Evolutionary conservation across 306 rosid genomes (phyloP).

Genomic region (Lotus japonicus): DNA sequence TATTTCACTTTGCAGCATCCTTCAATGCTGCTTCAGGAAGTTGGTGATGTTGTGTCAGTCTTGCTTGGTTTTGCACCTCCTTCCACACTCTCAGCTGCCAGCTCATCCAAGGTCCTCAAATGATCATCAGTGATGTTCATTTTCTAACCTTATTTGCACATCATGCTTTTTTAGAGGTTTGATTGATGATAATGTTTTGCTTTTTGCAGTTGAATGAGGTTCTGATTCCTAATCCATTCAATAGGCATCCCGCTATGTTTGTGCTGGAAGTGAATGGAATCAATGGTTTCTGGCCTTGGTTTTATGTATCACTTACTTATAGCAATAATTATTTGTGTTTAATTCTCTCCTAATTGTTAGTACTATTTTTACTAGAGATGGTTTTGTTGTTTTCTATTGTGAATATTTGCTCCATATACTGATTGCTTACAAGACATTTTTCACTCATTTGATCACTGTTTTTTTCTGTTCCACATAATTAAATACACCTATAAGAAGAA

Average conservation of each 20-base stretch:
- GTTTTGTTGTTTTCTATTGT: too few species aligned
- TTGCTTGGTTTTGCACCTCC: slow-evolving; percentile 90
- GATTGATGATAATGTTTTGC: slow-evolving; percentile 13
- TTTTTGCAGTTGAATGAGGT: slow-evolving; percentile 74
- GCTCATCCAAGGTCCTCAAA: slow-evolving; percentile 74
- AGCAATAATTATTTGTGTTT: too few species aligned
- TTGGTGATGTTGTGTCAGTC: slow-evolving; percentile 71
- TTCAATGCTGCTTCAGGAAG: slow-evolving; percentile 52
- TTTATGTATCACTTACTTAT: too few species aligned
- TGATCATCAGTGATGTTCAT: too few species aligned
- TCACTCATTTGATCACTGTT: too few species aligned
- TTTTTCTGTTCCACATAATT: too few species aligned
- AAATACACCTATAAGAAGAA: too few species aligned
- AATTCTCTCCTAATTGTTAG: too few species aligned
- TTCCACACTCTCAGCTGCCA: slow-evolving; percentile 52
- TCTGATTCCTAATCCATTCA: slow-evolving; percentile 82
- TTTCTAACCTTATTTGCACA: neutral
- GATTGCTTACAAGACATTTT: too few species aligned
- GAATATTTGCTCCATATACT: too few species aligned
- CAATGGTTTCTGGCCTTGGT: slow-evolving; percentile 44
- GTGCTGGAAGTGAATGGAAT: slow-evolving; percentile 68
- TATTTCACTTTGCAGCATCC: slow-evolving; percentile 45
- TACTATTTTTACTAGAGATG: too few species aligned
- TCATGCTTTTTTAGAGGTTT: slow-evolving; percentile 15
- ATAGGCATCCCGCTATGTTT: slow-evolving; percentile 76